Evolutionary conservation across 805 yeast species (phyloP), one percentile per base, ranked within the genome.

Genomic region (Isabelozyma pseudorhagii): DNA sequence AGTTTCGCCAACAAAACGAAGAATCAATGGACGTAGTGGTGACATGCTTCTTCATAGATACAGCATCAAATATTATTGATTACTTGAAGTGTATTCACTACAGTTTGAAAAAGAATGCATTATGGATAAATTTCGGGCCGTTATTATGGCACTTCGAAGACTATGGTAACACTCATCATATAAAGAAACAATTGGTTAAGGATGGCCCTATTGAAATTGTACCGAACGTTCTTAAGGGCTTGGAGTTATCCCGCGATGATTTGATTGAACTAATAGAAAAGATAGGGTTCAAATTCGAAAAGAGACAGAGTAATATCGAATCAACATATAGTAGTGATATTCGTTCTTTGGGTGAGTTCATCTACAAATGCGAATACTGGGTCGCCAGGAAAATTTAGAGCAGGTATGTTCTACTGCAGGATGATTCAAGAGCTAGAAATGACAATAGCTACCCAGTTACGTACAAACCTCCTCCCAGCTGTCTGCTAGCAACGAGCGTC

Each of bases 61-160:
- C 89, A 0, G 80, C 88, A 0, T 61, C 78, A 4, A 82, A 84
- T 59, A 63, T 83, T 25, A 72, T 84, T 10, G 87, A 84, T 44
- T 84, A 83, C 54, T 40, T 84, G 40, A 70, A 69, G 45, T 66
- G 84, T 0, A 72, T 84, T 1, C 62, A 66, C 38, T 71, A 79
- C 55, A 71, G 79, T 21, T 56, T 84, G 50, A 68, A 71, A 34
- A 59, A 62, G 0, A 67, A 64, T 18, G 89, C 86, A 0, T 48
- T 65, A 14, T 84, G 89, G 89, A 66, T 83, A 27, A 84, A 84
- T 57, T 79, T 82, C 59, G 91, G 91, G 0, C 90, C 89, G 0
- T 64, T 84, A 42, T 65, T 83, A 46, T 84, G 91, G 91, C 93
- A 87, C 63, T 83, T 77, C 59, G 91, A 85, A 55, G 79, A 77